Base-by-base conservation (phyloP, 768 basidiomycete genomes). In the Mycena galopus region DNA sequence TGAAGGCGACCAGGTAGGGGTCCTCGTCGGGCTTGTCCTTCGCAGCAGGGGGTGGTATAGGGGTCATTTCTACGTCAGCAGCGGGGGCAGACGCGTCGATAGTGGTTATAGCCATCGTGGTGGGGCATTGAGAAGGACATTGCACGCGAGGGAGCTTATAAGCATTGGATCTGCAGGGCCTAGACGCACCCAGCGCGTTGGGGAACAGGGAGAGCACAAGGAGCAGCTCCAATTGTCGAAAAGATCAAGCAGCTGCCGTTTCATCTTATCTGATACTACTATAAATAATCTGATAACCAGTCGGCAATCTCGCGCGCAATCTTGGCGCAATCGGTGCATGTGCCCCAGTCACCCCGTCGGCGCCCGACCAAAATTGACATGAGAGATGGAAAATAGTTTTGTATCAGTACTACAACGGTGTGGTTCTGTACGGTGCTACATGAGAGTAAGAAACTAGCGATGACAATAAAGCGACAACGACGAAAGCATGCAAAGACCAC, bases 351-450 rank as follows among this genome's bases (percentile, higher is more conserved):
- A n/a, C n/a, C n/a, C n/a, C n/a, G n/a, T n/a, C n/a, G n/a, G n/a
- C n/a, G n/a, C n/a, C n/a, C n/a, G n/a, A n/a, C n/a, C n/a, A n/a
- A n/a, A n/a, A n/a, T n/a, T n/a, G n/a, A n/a, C n/a, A n/a, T n/a
- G 50, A 35, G 32, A 27, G 25, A 58, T 30, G 61, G 44, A 69
- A 57, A 63, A 71, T 73, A 69, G 67, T 65, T 68, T 69, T 73
- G 72, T 73, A 73, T 73, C 68, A 72, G 71, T 72, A 75, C 74
- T 75, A 75, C 74, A 75, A 73, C 71, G 65, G 72, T 63, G 56
- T 30, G 76, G 55, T 75, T 72, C 73, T 72, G 74, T 75, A 75
- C 74, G 69, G 59, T 75, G 74, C 74, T 75, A 67, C 69, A 50
- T 8, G 55, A 57, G 64, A 7, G 57, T 60, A 73, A 59, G 66